Conservation (phyloP, 352 stramenopile genomes). For the Phytophthora pseudosyringae region DNA sequence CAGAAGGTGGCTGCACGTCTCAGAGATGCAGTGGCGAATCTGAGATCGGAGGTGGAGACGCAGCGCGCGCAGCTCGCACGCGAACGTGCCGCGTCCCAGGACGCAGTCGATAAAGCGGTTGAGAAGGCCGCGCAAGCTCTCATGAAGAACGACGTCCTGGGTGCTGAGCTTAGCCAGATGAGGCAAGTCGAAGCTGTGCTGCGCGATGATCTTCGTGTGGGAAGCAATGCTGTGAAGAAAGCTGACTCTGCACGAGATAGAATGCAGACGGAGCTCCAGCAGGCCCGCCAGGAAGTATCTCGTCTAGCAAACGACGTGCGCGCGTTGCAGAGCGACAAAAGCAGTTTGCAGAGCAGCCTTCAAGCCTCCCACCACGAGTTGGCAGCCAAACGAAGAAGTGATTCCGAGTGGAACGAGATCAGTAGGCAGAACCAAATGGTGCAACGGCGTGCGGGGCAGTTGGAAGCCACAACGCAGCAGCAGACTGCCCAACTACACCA, state of each 20-base stretch:
- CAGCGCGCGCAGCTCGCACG: constrained; percentile 27
- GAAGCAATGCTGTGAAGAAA: constrained; percentile 4
- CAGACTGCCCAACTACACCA: constrained; percentile 19
- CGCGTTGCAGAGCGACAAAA: constrained; percentile 14
- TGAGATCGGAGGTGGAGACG: constrained; percentile 18
- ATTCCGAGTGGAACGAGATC: constrained; percentile 10
- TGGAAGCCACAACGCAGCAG: constrained; percentile 17
- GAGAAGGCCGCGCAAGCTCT: constrained; percentile 50
- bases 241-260: neutral
- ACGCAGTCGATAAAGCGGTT: constrained; percentile 48
- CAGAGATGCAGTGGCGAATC: neutral
- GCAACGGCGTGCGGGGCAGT: constrained; percentile 3
- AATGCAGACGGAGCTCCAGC: constrained; percentile 22
- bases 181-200: constrained; percentile 13
- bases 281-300: neutral
- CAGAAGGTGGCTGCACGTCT: constrained; percentile 18
- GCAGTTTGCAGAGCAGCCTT: constrained; percentile 4
- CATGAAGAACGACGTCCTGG: constrained; percentile 32
- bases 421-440: constrained; percentile 11
- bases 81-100: constrained; percentile 31
- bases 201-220: neutral
- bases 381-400: constrained; percentile 4
- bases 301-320: neutral
- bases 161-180: constrained; percentile 6
- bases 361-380: constrained; percentile 23